Conservation (phyloP, 768 basidiomycete genomes). For the Panellus pusillus region DNA sequence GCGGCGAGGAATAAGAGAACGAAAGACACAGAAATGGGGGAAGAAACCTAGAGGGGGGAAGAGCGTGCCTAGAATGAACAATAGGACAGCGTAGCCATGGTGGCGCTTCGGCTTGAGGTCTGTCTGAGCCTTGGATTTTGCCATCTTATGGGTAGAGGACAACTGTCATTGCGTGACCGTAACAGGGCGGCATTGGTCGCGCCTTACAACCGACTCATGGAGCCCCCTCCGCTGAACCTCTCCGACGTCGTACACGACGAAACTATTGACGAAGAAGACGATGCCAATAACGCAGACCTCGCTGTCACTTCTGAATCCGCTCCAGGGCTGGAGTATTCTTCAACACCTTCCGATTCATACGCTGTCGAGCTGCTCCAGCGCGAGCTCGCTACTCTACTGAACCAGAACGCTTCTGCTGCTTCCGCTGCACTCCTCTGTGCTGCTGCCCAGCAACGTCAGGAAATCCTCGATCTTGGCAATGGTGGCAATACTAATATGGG, state of each 20-base stretch:
- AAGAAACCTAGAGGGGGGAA: slow-evolving; percentile 84
- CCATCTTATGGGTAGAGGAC: too few species aligned
- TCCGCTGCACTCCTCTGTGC: slow-evolving; percentile 64
- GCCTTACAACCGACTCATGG: too few species aligned
- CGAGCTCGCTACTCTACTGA: slow-evolving; percentile 72
- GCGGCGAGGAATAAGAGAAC: slow-evolving; percentile 12
- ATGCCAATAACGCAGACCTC: slow-evolving; percentile 33
- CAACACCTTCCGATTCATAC: slow-evolving; percentile 43
- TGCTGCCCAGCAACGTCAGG: slow-evolving; percentile 67
- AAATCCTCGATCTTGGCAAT: slow-evolving; percentile 39
- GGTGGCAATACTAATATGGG: slow-evolving; percentile 25
- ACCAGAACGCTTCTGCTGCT: slow-evolving; percentile 72
- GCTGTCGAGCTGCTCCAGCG: slow-evolving; percentile 75
- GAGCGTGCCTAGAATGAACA: slow-evolving; percentile 88
- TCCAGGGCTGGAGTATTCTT: slow-evolving; percentile 36
- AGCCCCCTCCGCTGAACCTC: slow-evolving; percentile 58
- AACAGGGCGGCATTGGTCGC: too few species aligned
- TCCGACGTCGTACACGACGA: slow-evolving; percentile 87
- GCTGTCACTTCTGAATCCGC: slow-evolving; percentile 35
- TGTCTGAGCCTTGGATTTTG: slow-evolving; percentile 35
- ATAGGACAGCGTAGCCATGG: slow-evolving; percentile 78
- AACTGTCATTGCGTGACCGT: too few species aligned
- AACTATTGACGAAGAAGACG: slow-evolving; percentile 57
- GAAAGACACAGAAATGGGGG: slow-evolving; percentile 1
- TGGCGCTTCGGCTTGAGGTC: slow-evolving; percentile 66